These are phyloP conservation scores for Fusarium heterosporum DNA, from an alignment of 2,329 filamentous ascomycete species.

Conservation along the genomic window DNA sequence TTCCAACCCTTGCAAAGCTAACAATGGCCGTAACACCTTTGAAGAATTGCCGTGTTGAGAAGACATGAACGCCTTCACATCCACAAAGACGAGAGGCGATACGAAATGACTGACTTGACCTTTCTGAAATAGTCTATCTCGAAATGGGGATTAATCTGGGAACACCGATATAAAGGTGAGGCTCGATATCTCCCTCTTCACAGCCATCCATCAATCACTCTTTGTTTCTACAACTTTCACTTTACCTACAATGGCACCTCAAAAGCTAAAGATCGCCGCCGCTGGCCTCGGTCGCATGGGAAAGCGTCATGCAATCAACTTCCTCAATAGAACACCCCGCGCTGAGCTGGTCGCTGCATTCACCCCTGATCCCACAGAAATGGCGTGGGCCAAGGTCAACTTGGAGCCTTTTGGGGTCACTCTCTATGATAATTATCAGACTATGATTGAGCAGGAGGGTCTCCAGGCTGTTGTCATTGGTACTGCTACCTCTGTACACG, in stretches of 20 bases:
- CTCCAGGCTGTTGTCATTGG: constrained; percentile 57
- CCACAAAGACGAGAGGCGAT: neutral
- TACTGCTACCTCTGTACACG: constrained; percentile 64
- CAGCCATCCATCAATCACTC: neutral
- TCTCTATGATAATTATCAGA: constrained; percentile 59
- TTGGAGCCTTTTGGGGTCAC: constrained; percentile 58
- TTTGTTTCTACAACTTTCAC: neutral
- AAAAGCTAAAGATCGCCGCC: constrained; percentile 58
- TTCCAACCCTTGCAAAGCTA: neutral
- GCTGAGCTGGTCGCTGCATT: constrained; percentile 63
- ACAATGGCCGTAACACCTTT: neutral
- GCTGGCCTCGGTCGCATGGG: constrained; percentile 66
- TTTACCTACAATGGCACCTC: constrained; percentile 25
- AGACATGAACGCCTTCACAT: neutral
- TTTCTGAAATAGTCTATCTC: neutral
- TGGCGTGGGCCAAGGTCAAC: constrained; percentile 58
- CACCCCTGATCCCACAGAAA: constrained; percentile 57
- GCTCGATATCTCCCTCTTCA: neutral
- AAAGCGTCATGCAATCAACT: constrained; percentile 61
- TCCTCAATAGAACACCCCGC: constrained; percentile 58
- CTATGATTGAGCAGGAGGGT: constrained; percentile 57
- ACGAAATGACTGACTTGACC: neutral
- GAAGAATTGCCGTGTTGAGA: neutral
- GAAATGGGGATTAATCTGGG: neutral
- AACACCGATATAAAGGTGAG: constrained; percentile 10